Base-by-base conservation (phyloP, 1,284 basidiomycete genomes). In the Malassezia dermatis region DNA sequence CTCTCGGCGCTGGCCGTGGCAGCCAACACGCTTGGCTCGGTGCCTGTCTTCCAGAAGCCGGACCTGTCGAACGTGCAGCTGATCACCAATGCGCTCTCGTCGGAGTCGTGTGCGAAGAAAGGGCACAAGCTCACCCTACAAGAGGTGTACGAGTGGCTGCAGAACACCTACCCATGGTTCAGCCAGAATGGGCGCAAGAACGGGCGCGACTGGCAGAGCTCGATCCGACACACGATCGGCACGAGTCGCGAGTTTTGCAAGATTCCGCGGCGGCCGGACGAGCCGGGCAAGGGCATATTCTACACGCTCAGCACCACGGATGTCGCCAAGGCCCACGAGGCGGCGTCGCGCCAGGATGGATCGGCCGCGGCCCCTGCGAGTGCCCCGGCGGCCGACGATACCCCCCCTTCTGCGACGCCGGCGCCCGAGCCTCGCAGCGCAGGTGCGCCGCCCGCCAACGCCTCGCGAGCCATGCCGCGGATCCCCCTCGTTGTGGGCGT, bases 101-200 rank as follows among this genome's bases (percentile, higher is more conserved):
- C 66, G 27, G 62, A 65, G 23, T 59, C 59, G 23, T 64, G 61
- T 21, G 39, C 32, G 31, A 56, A 58, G 37, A 66, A 86, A 64
- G 83, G 84, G 42, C 87, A 86, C 37, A 86, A 88, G 73, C 88
- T 86, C 26, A 91, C 90, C 0, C 73, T 94, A 57, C 88, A 90
- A 62, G 88, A 93, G 67, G 89, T 94, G 47, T 89, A 88, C 71
- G 82, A 83, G 51, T 94, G 89, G 88, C 88, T 94, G 59, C 83
- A 85, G 68, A 84, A 84, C 45, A 84, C 83, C 58, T 86, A 84
- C 76, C 86, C 89, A 60, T 93, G 89, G 82, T 95, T 90, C 78
- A 82, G 59, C 37, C 60, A 60, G 51, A 66, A 71, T 47, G 64
- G 63, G 17, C 55, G 67, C 26, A 59, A 63, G 27, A 73, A 62